A percentile compares a stretch with the other conserved stretches of the same genome.
These are phyloP conservation scores for Pyricularia grisea DNA, from an alignment of 2,329 filamentous ascomycete species.

Conservation along the genomic window DNA sequence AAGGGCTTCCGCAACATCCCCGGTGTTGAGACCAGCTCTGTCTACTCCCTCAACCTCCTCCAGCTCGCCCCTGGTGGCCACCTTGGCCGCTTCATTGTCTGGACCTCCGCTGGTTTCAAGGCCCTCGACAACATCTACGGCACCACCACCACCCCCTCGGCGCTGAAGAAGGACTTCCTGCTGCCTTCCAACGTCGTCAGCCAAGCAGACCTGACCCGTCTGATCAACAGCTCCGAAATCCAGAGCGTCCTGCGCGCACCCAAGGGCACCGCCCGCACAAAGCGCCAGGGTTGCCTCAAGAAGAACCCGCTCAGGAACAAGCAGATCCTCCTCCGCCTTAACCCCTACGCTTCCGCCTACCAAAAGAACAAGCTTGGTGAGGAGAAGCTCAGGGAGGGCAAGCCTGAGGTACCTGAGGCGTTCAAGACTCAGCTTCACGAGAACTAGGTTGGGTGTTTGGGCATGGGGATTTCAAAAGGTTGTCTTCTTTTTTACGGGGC, in stretches of 20 bases:
- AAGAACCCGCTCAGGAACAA: conserved; percentile 99
- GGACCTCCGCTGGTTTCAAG: conserved; percentile 95
- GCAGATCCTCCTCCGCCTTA: conserved; percentile 96
- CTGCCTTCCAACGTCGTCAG: conserved; percentile 86
- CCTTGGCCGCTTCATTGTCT: conserved; percentile 97
- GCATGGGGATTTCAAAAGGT: conserved; percentile 5
- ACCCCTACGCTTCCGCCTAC: conserved; percentile 93
- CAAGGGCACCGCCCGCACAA: conserved; percentile 82
- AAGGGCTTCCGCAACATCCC: conserved; percentile 97
- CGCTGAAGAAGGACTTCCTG: conserved; percentile 98
- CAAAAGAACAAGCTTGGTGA: conserved; percentile 75
- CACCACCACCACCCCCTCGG: conserved; percentile 77
- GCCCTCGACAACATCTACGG: conserved; percentile 97
- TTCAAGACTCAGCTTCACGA: conserved; percentile 18
- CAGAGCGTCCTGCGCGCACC: conserved; percentile 90
- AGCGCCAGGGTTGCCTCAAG: conserved; percentile 91
- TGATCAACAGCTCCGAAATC: conserved; percentile 99
- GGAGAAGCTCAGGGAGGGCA: conserved; percentile 35
- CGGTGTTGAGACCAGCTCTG: conserved; percentile 92
- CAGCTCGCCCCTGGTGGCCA: conserved; percentile 98
- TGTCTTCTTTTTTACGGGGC: conserved; percentile 4
- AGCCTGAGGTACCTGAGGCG: conserved; percentile 15
- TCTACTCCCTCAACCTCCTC: conserved; percentile 93
- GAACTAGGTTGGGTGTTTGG: conserved; percentile 5
- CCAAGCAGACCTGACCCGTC: conserved; percentile 90